Evolutionary conservation across 2,329 filamentous ascomycete species (phyloP).

Genomic region (Fusarium cyanostomum): DNA sequence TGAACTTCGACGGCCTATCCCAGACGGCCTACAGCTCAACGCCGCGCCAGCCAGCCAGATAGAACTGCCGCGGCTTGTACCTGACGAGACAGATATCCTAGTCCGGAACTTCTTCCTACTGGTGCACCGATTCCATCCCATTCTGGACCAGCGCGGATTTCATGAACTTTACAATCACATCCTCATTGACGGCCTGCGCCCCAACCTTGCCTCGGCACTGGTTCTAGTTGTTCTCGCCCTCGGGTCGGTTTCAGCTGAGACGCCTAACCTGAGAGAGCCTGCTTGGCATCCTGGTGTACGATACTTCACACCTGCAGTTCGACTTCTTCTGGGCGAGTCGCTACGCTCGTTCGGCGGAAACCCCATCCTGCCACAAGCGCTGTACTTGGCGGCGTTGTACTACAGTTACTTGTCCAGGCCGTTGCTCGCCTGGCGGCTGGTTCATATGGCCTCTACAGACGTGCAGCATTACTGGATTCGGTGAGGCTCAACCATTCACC

Average conservation of each 20-base stretch:
- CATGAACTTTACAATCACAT: slow-evolving; percentile 9
- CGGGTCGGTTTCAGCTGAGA: slow-evolving; percentile 22
- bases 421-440: slow-evolving; percentile 30
- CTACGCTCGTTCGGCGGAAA: slow-evolving; percentile 30
- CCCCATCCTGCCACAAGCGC: slow-evolving; percentile 25
- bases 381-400: slow-evolving; percentile 32
- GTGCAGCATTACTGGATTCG: slow-evolving; percentile 37
- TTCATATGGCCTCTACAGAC: slow-evolving; percentile 35
- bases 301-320: slow-evolving; percentile 26
- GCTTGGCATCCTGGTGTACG: slow-evolving; percentile 21
- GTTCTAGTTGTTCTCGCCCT: slow-evolving; percentile 23
- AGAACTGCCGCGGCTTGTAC: slow-evolving; percentile 4
- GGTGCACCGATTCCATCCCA: slow-evolving; percentile 30
- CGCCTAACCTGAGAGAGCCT: slow-evolving; percentile 12
- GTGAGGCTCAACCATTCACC: fast-evolving
- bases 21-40: slow-evolving; percentile 12
- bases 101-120: slow-evolving; percentile 26
- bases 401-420: slow-evolving; percentile 35
- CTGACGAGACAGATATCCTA: slow-evolving; percentile 18
- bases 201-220: slow-evolving; percentile 24
- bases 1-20: slow-evolving; percentile 22
- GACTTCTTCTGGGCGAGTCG: slow-evolving; percentile 22
- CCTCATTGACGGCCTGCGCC: not conserved
- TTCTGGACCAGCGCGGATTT: slow-evolving; percentile 24
- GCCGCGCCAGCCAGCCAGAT: slow-evolving; percentile 22